phyloP scores from a whole-genome alignment of 176 grass and related monocot species.

The Zizania latifolia region DNA sequence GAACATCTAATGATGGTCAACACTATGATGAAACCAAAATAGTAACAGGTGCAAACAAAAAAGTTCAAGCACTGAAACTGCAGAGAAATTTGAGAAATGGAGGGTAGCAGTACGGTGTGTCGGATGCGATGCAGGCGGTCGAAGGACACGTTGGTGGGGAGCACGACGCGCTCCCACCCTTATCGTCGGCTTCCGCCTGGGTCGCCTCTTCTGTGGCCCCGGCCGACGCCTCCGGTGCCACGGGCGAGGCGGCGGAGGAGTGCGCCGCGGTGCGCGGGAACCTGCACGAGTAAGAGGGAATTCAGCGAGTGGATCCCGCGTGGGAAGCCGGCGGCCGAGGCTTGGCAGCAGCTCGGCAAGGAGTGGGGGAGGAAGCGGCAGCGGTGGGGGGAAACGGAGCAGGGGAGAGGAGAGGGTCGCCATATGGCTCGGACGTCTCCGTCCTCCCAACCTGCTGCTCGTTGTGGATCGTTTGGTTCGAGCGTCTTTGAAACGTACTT shows the following conservation, averaged over 20 bases:
- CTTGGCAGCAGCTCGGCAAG: conserved; percentile 23
- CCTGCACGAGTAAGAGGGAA: background rate
- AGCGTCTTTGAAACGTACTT: too few species aligned
- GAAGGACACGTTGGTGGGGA: conserved; percentile 86
- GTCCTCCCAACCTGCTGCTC: too few species aligned
- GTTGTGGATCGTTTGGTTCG: too few species aligned
- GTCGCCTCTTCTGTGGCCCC: conserved; percentile 16
- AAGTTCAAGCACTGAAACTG: too few species aligned
- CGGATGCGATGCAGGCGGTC: conserved; percentile 67
- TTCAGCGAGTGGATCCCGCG: background rate
- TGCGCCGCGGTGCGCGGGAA: background rate
- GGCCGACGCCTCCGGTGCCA: conserved; percentile 13
- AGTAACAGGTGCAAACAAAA: background rate
- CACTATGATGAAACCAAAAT: background rate
- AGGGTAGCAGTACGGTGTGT: conserved; percentile 51
- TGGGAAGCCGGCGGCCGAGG: background rate
- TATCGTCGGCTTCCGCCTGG: background rate
- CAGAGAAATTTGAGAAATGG: background rate
- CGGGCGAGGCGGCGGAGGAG: conserved; percentile 26
- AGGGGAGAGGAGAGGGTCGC: conserved; percentile 42
- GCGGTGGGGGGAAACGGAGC: conserved; percentile 23
- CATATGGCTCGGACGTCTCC: conserved; percentile 42
- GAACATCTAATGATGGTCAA: background rate
- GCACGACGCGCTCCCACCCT: conserved; percentile 44
- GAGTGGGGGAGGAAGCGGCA: conserved; percentile 2